Evolutionary conservation across 148 eudicot genomes (phyloP).

Genomic region (Tetragonia tetragonoides): DNA sequence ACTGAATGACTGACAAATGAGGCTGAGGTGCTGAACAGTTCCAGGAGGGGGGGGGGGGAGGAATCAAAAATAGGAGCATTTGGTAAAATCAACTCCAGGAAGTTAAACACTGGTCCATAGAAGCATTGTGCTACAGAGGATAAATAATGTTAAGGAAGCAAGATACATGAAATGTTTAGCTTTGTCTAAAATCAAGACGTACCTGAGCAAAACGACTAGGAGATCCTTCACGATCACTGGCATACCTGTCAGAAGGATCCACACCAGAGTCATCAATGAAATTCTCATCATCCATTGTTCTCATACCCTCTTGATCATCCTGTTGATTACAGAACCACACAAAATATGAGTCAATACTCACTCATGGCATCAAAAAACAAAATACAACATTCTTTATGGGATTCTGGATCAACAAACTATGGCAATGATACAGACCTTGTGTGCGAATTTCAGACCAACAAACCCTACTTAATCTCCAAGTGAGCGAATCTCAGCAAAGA

Average conservation of each 20-base stretch:
- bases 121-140: neutral
- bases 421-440: neutral
- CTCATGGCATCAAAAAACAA: neutral
- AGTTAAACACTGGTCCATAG: neutral
- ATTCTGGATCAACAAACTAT: neutral
- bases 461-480: neutral
- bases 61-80: neutral
- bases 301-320: constrained; percentile 76
- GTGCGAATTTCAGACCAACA: neutral
- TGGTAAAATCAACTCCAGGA: constrained; percentile 5
- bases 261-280: constrained; percentile 89
- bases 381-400: neutral
- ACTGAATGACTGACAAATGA: neutral
- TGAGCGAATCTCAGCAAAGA: neutral
- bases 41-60: too few species aligned
- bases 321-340: constrained; percentile 25
- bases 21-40: too few species aligned
- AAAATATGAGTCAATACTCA: neutral
- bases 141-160: neutral
- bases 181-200: constrained; percentile 4
- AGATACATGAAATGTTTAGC: neutral
- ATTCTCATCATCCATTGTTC: constrained; percentile 81
- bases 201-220: constrained; percentile 88
- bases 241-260: constrained; percentile 76
- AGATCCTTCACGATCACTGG: constrained; percentile 69